Evolutionary conservation across 805 yeast genomes (phyloP).

Genomic region (Myxozyma neotropica): DNA sequence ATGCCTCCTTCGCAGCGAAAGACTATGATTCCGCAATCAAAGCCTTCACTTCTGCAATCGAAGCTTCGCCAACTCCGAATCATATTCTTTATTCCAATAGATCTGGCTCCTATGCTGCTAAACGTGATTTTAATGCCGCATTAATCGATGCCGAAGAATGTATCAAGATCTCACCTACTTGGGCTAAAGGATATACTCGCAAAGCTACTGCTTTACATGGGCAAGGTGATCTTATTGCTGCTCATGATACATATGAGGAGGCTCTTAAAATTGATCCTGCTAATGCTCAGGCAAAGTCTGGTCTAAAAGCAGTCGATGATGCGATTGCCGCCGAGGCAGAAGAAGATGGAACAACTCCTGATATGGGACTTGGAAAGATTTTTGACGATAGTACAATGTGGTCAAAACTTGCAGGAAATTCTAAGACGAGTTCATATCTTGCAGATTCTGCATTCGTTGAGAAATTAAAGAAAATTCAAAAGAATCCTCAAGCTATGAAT

Average conservation of each 20-base stretch:
- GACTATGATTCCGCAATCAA: conserved; percentile 81
- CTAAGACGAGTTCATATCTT: conserved; percentile 84
- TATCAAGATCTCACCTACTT: conserved; percentile 73
- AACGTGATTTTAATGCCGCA: conserved; percentile 72
- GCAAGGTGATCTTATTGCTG: conserved; percentile 74
- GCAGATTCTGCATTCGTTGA: conserved; percentile 82
- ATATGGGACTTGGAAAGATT: conserved; percentile 73
- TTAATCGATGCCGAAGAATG: conserved; percentile 83
- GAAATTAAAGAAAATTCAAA: conserved; percentile 56
- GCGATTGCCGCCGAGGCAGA: conserved; percentile 56
- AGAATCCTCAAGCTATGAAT: conserved; percentile 75
- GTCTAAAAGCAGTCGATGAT: conserved; percentile 68
- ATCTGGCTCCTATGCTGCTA: conserved; percentile 86
- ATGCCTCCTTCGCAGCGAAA: conserved; percentile 87
- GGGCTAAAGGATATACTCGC: conserved; percentile 96
- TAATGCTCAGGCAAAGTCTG: conserved; percentile 86
- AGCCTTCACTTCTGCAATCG: conserved; percentile 82
- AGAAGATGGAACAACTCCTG: conserved; percentile 54
- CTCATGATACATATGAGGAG: conserved; percentile 69
- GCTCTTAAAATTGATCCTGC: conserved; percentile 78
- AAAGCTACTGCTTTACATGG: conserved; percentile 93
- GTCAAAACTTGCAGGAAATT: conserved; percentile 74
- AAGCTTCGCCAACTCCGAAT: conserved; percentile 76
- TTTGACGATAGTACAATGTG: conserved; percentile 80
- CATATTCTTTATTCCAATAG: conserved; percentile 93